Percentiles rank a stretch among this genome's conserved stretches.
Conservation (phyloP, 2,329 filamentous ascomycete genomes). For the Cercospora zeae-maydis region DNA sequence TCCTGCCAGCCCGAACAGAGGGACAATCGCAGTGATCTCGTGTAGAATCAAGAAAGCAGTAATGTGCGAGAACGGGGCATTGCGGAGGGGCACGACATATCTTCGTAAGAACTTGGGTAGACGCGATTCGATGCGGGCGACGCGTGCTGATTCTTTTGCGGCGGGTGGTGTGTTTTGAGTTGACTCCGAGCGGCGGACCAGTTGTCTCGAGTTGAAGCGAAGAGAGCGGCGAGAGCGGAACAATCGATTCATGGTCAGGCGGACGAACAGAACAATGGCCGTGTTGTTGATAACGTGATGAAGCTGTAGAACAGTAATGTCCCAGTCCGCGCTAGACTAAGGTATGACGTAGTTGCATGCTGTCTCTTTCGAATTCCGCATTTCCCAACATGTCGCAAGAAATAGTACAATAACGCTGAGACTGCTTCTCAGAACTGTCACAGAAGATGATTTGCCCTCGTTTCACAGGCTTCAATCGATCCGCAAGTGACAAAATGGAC, state of each 20-base stretch:
- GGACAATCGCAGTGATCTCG: conserved; percentile 83
- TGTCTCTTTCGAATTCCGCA: not conserved
- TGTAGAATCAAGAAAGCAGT: conserved; percentile 85
- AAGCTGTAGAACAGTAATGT: not conserved
- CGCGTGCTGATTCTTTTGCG: conserved; percentile 23
- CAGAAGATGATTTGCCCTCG: conserved; percentile 14
- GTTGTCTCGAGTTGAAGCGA: not conserved
- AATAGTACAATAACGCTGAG: conserved; percentile 7
- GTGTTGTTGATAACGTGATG: not conserved
- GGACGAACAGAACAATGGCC: not conserved
- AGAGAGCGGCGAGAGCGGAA: not conserved
- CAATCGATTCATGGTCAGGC: conserved; percentile 4
- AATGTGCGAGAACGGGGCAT: conserved; percentile 77
- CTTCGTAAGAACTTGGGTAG: conserved; percentile 64
- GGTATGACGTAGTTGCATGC: not conserved
- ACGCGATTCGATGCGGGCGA: conserved; percentile 39
- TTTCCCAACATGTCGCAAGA: not conserved
- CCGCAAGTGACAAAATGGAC: conserved; percentile 19
- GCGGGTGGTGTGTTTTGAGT: not conserved
- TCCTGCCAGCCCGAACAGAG: conserved; percentile 69
- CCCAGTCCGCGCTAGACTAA: not conserved
- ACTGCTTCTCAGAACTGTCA: conserved; percentile 18
- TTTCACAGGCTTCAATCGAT: conserved; percentile 23
- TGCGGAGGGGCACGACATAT: conserved; percentile 66
- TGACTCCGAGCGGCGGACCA: not conserved